phyloP scores from a whole-genome alignment of 805 yeast genomes.

The Starmerella kuoi region DNA sequence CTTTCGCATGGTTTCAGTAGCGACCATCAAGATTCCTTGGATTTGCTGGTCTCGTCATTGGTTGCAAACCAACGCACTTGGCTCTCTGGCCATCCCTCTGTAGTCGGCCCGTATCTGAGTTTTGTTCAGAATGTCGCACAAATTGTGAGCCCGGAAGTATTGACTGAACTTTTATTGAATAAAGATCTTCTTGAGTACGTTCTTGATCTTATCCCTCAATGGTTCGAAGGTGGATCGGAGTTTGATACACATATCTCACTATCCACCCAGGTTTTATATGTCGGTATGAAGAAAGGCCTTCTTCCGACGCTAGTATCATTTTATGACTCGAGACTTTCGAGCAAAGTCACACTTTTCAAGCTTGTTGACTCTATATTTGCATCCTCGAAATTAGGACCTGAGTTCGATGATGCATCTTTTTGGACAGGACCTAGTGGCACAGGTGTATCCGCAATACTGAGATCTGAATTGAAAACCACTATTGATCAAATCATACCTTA shows the following conservation, averaged over 20 bases:
- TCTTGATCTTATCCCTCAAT: background rate
- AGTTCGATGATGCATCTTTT: background rate
- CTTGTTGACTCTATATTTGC: background rate
- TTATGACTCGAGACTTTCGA: background rate
- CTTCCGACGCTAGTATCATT: background rate
- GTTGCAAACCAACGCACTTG: background rate
- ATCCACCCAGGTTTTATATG: background rate
- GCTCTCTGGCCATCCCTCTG: background rate
- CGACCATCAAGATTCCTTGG: no score
- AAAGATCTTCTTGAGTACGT: background rate
- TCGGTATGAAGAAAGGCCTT: background rate
- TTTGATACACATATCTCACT: background rate
- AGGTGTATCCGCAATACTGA: background rate
- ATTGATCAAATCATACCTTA: background rate
- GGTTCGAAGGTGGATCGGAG: background rate
- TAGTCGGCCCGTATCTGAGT: background rate
- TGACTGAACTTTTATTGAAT: background rate
- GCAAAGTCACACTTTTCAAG: background rate
- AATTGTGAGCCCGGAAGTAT: background rate
- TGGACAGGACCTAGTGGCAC: background rate
- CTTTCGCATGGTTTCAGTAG: constrained; percentile 1
- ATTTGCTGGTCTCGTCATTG: background rate
- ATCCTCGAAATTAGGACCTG: background rate
- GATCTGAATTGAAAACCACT: background rate
- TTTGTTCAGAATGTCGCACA: background rate